Base-by-base conservation (phyloP, 2,329 filamentous ascomycete genomes). In the Monilinia aucupariae region DNA sequence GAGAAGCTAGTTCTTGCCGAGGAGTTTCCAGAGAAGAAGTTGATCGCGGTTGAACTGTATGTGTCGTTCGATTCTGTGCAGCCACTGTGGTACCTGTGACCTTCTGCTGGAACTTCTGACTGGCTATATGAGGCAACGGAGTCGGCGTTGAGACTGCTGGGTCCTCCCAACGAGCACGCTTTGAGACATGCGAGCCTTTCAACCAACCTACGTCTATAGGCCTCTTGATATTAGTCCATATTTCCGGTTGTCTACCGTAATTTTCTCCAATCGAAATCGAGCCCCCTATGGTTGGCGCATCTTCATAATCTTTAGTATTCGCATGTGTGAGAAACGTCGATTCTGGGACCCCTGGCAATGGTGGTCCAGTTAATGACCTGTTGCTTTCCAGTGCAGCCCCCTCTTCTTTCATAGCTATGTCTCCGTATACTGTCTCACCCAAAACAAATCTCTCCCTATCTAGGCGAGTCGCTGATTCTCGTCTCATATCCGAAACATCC, bases 101-200 rank as follows among this genome's bases (percentile, higher is more conserved):
- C 30, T 48, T 41, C 15, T 22, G 27, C 22, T 39, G 51, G 9
- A n/a, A 7, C 27, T 49, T 62, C 17, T 48, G 22, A 39, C 20
- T 32, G 20, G 25, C n/a, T 39, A 13, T 25, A 37, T 37, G 30
- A 62, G 41, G 50, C 20, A 67, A 45, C 12, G 72, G 72, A 15
- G 71, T 73, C 17, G 72, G 72, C n/a, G 72, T 69, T 12, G 68
- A 63, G 15, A 65, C 48, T 30, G 65, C 62, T 43, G 68, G 66
- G 15, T 61, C 62, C 47, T 71, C 71, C 70, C 71, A 72, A 34
- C 68, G 66, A 64, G 71, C 65, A 22, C 70, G 66, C 65, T 74
- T 74, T 3, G 68, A 70, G 37, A 69, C 61, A 59, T 71, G 68
- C 6, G 71, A 69, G 17, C 70, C 71, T 56, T 71, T 74, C 20